phyloP scores from a whole-genome alignment of 2,329 filamentous ascomycete species.

The Leptographium radiaticola region DNA sequence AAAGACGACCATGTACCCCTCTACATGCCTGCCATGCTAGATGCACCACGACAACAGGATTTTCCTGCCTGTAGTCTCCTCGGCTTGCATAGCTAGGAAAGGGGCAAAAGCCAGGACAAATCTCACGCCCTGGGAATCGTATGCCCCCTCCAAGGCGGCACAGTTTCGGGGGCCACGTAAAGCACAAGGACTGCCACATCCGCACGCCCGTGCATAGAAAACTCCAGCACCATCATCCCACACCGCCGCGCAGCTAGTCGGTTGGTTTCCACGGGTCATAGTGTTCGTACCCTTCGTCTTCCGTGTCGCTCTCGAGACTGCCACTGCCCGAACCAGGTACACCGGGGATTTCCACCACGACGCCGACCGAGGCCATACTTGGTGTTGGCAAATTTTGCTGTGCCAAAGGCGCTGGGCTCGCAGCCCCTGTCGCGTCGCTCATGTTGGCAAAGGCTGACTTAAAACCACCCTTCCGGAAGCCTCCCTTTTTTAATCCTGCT shows the following conservation, averaged over 20 bases:
- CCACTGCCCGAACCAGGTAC: not conserved
- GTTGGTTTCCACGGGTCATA: constrained; percentile 51
- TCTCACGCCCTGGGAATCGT: too few species aligned
- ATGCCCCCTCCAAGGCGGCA: too few species aligned
- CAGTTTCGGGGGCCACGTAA: too few species aligned
- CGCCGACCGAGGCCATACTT: not conserved
- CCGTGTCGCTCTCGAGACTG: constrained; percentile 44
- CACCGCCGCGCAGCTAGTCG: constrained; percentile 38
- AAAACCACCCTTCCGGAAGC: constrained; percentile 74
- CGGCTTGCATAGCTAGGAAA: too few species aligned
- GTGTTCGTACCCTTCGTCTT: constrained; percentile 58
- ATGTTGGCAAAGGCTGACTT: constrained; percentile 54
- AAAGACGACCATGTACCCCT: too few species aligned
- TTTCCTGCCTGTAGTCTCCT: too few species aligned
- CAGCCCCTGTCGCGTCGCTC: not conserved
- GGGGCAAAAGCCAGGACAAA: too few species aligned
- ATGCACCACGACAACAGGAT: too few species aligned
- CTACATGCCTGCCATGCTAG: too few species aligned
- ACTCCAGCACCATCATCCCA: too few species aligned
- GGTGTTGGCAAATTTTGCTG: not conserved
- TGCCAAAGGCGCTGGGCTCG: not conserved
- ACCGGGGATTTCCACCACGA: not conserved
- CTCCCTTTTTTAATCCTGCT: constrained; percentile 45
- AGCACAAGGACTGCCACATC: too few species aligned
- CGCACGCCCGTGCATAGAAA: too few species aligned